Evolutionary conservation across 2,329 filamentous ascomycete genomes (phyloP).

Genomic region (Hawksworthiomyces lignivorus): DNA sequence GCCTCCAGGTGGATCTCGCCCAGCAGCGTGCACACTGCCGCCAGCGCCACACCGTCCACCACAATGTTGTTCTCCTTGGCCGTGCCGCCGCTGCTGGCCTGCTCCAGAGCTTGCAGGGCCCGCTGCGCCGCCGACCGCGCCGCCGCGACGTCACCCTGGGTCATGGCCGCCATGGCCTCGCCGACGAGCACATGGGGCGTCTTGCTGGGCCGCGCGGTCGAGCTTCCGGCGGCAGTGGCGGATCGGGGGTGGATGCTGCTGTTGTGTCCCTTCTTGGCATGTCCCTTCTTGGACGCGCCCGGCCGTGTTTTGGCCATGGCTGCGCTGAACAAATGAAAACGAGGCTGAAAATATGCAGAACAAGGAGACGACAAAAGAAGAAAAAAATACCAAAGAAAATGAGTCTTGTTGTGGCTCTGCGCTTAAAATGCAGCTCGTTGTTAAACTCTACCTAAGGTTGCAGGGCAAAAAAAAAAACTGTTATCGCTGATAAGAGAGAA

Average conservation of each 20-base stretch:
- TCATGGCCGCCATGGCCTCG: constrained; percentile 25
- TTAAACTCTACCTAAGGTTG: too few relatives aligned
- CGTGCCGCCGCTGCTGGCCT: constrained; percentile 14
- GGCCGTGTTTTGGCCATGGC: constrained; percentile 16
- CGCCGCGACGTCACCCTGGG: constrained; percentile 24
- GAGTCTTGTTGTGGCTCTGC: too few relatives aligned
- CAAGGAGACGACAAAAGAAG: neutral
- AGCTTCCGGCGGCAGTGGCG: neutral
- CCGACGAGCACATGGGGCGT: constrained; percentile 21
- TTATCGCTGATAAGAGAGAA: constrained; percentile 11
- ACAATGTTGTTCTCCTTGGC: constrained; percentile 7
- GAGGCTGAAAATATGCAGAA: neutral
- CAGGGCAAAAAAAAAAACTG: constrained; percentile 7
- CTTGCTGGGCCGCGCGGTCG: constrained; percentile 3
- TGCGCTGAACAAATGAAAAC: too few relatives aligned
- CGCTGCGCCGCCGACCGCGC: constrained; percentile 31
- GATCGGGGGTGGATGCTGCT: constrained; percentile 1
- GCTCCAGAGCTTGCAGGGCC: constrained; percentile 5
- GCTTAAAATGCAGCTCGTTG: too few relatives aligned
- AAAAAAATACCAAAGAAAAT: too few relatives aligned
- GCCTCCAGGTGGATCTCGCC: constrained; percentile 77
- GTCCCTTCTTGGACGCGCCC: constrained; percentile 10
- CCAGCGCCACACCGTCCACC: constrained; percentile 28
- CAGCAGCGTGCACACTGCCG: constrained; percentile 61
- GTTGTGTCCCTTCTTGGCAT: constrained; percentile 4